Conservation (phyloP, 345 rosid genomes). For the Sonneratia caseolaris region DNA sequence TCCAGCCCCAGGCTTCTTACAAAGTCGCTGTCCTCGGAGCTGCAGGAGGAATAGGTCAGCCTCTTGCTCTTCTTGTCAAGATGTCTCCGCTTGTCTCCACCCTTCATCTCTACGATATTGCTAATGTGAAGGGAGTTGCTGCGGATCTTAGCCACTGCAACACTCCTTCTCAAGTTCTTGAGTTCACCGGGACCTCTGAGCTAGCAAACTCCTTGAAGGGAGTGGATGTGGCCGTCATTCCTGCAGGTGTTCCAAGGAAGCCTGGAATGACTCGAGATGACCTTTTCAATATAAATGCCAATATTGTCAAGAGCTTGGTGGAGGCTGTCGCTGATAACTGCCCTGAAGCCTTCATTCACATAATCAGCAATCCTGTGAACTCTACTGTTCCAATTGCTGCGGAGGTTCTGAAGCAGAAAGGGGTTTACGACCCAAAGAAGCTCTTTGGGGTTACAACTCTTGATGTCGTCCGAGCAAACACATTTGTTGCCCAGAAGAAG, state of each 20-base stretch:
- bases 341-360: conserved; percentile 81
- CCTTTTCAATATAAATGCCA: conserved; percentile 87
- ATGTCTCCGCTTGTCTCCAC: conserved; percentile 85
- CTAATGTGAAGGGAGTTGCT: conserved; percentile 90
- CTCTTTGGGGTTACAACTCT: conserved; percentile 89
- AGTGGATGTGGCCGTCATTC: conserved; percentile 74
- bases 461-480: conserved; percentile 89
- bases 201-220: conserved; percentile 63
- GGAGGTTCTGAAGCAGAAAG: conserved; percentile 76
- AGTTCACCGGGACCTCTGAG: conserved; percentile 75
- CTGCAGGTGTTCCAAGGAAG: conserved; percentile 89
- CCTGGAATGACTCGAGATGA: conserved; percentile 98
- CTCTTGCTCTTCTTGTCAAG: conserved; percentile 74
- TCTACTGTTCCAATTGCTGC: conserved; percentile 91
- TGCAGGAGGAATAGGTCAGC: conserved; percentile 89
- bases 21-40: conserved; percentile 90
- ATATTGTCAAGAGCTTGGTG: conserved; percentile 62
- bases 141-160: conserved; percentile 95
- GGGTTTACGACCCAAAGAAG: conserved; percentile 80
- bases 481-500: conserved; percentile 82
- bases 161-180: conserved; percentile 76
- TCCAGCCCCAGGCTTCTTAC: conserved; percentile 64
- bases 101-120: conserved; percentile 79
- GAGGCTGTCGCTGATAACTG: conserved; percentile 87
- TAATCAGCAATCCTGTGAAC: conserved; percentile 93